These are phyloP conservation scores for Lithohypha guttulata DNA, from an alignment of 2,329 filamentous ascomycete species.

Conservation along the genomic window DNA sequence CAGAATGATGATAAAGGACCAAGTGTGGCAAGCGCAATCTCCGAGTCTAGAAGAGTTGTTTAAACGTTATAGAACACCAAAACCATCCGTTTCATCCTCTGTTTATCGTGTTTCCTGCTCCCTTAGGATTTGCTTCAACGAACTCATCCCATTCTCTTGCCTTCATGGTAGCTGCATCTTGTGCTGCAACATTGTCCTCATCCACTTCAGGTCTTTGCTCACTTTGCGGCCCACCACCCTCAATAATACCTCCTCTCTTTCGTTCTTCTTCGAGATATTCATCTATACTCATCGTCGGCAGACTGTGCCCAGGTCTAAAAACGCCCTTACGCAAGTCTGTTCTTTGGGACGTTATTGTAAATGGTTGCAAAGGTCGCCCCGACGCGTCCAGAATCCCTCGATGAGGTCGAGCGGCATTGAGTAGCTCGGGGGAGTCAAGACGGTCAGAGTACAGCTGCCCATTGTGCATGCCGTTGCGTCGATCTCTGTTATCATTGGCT, in stretches of 20 bases:
- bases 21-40: no score
- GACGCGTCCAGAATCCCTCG: conserved; percentile 65
- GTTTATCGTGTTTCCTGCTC: conserved; percentile 40
- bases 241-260: conserved; percentile 73
- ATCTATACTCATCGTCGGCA: conserved; percentile 96
- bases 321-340: conserved; percentile 68
- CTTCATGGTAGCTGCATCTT: conserved; percentile 84
- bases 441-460: conserved; percentile 56
- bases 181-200: conserved; percentile 82
- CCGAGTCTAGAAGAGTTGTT: no score
- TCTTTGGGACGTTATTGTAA: conserved; percentile 70
- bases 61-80: no score
- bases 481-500: conserved; percentile 16
- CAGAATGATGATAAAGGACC: no score
- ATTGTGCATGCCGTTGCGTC: conserved; percentile 36
- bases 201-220: conserved; percentile 60
- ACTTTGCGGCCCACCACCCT: conserved; percentile 74
- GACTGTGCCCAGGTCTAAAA: conserved; percentile 80
- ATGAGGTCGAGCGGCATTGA: conserved; percentile 39
- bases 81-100: no score
- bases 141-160: conserved; percentile 93
- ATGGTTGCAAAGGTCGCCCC: conserved; percentile 81
- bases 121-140: conserved; percentile 73
- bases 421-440: conserved; percentile 54
- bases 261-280: conserved; percentile 93